Evolutionary conservation across 805 yeast genomes (phyloP).

Genomic region (Ogataea nakhonphanomensis): DNA sequence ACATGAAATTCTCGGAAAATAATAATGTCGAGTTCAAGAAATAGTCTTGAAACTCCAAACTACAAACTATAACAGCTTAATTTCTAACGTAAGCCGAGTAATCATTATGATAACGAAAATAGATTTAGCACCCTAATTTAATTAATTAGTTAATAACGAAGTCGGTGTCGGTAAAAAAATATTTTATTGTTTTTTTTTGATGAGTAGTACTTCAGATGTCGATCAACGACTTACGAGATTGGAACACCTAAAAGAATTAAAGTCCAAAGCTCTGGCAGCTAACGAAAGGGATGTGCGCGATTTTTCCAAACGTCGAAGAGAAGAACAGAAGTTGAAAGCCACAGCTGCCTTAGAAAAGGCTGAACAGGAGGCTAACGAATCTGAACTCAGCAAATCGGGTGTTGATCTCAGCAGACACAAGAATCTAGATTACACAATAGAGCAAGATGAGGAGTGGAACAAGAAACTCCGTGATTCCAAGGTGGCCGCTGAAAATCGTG

Average conservation of each 20-base stretch:
- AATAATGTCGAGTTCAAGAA: too few species aligned
- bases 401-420: conserved; percentile 40
- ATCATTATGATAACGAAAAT: not conserved
- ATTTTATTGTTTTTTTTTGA: not conserved
- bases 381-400: conserved; percentile 36
- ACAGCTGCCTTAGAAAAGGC: conserved; percentile 36
- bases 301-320: conserved; percentile 27
- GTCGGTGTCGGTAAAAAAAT: not conserved
- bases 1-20: too few species aligned
- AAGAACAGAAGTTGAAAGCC: conserved; percentile 16
- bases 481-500: conserved; percentile 31
- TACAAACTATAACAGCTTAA: too few species aligned
- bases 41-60: too few species aligned
- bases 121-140: not conserved
- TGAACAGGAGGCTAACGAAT: conserved; percentile 36
- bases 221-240: conserved; percentile 1
- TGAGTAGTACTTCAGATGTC: not conserved
- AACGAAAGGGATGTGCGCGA: conserved; percentile 37
- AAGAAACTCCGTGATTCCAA: conserved; percentile 33
- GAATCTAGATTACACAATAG: conserved; percentile 57
- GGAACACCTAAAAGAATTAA: conserved; percentile 18
- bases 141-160: not conserved
- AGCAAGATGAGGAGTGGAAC: conserved; percentile 65
- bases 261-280: conserved; percentile 22
- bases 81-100: not conserved